Conservation (phyloP, 768 basidiomycete genomes). For the Trametes coccinea region DNA sequence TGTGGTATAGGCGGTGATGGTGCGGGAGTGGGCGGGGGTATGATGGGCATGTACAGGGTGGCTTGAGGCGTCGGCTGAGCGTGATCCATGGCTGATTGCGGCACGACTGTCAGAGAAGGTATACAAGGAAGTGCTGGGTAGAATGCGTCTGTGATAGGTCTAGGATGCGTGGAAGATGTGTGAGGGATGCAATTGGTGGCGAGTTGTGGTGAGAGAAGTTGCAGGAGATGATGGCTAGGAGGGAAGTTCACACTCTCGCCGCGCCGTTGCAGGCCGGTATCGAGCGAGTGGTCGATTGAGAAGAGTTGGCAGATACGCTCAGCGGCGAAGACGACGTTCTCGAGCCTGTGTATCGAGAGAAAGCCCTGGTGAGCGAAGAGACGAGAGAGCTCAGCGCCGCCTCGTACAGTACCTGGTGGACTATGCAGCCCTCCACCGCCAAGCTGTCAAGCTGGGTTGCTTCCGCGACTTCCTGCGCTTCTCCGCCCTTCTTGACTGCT, state of each 20-base stretch:
- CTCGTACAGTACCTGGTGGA: not conserved
- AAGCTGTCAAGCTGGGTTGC: not conserved
- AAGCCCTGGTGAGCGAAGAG: not conserved
- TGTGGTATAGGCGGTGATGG: constrained; percentile 50
- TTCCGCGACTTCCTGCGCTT: not conserved
- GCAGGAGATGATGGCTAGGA: not conserved
- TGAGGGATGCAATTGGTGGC: too few relatives aligned
- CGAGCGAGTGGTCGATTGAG: not conserved
- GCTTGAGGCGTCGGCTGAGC: constrained; percentile 16
- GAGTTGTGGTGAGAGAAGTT: not conserved
- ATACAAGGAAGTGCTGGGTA: not conserved
- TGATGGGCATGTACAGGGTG: constrained; percentile 52
- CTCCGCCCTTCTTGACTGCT: not conserved
- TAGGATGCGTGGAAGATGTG: too few relatives aligned
- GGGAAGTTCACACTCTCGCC: too few relatives aligned
- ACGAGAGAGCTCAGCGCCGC: not conserved
- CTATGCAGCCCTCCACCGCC: not conserved
- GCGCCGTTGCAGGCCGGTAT: not conserved
- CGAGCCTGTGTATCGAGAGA: too few relatives aligned
- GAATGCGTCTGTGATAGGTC: not conserved
- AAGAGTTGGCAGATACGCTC: too few relatives aligned
- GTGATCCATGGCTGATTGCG: constrained; percentile 9
- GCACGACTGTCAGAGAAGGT: not conserved
- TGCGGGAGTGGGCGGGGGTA: constrained; percentile 62
- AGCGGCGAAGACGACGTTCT: too few relatives aligned